Conservation (phyloP, 805 yeast genomes). For the Brettanomyces custersianus region DNA sequence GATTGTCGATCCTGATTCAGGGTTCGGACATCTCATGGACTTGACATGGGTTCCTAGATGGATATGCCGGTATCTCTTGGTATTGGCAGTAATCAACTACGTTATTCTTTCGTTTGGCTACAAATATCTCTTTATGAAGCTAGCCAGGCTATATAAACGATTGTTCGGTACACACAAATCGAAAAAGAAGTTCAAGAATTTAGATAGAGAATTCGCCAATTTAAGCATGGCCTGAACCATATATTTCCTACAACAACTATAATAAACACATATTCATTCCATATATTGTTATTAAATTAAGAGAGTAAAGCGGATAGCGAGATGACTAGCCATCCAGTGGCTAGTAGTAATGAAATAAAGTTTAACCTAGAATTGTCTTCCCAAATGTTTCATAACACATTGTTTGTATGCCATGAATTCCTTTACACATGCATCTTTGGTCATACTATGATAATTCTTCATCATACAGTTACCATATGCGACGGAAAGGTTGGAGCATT, state of each 20-base stretch:
- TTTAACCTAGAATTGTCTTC: constrained; percentile 10
- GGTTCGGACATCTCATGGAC: constrained; percentile 65
- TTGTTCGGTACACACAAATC: constrained; percentile 22
- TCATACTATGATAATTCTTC: constrained; percentile 37
- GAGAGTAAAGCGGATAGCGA: neutral
- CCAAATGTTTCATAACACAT: constrained; percentile 36
- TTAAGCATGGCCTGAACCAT: constrained; percentile 4
- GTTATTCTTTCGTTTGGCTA: constrained; percentile 37
- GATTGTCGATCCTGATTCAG: constrained; percentile 39
- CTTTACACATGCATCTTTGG: constrained; percentile 41
- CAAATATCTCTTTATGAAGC: constrained; percentile 29
- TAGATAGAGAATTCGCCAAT: constrained; percentile 20
- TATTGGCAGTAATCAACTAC: constrained; percentile 41
- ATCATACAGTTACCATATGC: constrained; percentile 51
- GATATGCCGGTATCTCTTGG: constrained; percentile 44
- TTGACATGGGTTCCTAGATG: constrained; percentile 48
- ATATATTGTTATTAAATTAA: neutral
- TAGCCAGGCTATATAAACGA: constrained; percentile 33
- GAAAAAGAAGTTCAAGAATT: constrained; percentile 30
- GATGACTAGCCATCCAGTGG: neutral
- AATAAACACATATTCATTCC: too few species aligned
- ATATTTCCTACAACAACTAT: neutral
- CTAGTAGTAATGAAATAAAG: neutral
- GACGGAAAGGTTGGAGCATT: constrained; percentile 21
- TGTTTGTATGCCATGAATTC: constrained; percentile 41